Base-by-base conservation (phyloP, 1,139 yeast genomes). In the Suhomyces panamericanus region DNA sequence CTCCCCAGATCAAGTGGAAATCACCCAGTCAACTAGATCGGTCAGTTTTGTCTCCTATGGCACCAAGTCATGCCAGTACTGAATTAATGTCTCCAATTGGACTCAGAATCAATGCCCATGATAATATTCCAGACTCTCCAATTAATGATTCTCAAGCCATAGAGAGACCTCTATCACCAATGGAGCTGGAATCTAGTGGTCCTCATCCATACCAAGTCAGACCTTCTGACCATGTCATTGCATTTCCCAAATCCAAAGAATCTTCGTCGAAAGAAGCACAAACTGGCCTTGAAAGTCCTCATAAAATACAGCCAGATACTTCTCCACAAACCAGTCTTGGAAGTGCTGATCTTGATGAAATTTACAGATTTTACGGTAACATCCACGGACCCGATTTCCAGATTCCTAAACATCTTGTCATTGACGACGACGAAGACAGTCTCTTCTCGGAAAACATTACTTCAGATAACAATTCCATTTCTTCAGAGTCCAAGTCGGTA, bases 371-470 rank as follows among this genome's bases (percentile, higher is more conserved):
- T 27, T 42, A 41, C 12, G 39, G 42, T n/a, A 32, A 15, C 17
- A 28, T 33, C 15, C 11, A 32, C 6, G 14, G 41, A 6, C 38
- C 44, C 1, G 38, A 40, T 15, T 39, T 48, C 34, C 39, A 45
- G 13, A 43, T 51, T 14, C 49, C 55, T 11, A 50, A 44, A 28
- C 38, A 50, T 32, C 35, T 50, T 16, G 48, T 52, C 7, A 44
- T 49, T n/a, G 57, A 57, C 22, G 57, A 54, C 20, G 58, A 55
- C 32, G 49, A 49, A 12, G 67, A 64, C 42, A 60, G 65, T 43
- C 50, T 64, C 33, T 61, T 63, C 39, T 60, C 63, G 7, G 53
- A 52, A 12, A 24, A 20, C 12, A 28, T 43, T n/a, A 30, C 30
- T 20, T 30, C 35, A 27, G 41, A 40, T 20, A 32, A 34, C 8